A percentile compares a stretch with the other conserved stretches of the same genome.
Conservation (phyloP, 495 filamentous ascomycete species). For the Saxophila tyrrhenica region DNA sequence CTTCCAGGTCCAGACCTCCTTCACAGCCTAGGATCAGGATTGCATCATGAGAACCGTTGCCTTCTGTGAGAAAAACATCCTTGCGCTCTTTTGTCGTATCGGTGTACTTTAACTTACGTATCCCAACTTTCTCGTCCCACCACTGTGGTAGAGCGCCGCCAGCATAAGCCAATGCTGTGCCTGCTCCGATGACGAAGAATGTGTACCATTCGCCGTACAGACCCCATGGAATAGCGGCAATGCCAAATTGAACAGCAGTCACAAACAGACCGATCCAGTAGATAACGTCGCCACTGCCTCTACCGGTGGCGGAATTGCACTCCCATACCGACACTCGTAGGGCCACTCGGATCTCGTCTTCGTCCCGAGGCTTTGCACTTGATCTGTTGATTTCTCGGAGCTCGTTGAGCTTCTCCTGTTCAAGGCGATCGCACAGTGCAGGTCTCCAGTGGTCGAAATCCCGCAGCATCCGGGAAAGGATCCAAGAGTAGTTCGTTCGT, state of each 20-base stretch:
- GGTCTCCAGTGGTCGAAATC: constrained; percentile 37
- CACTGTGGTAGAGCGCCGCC: constrained; percentile 26
- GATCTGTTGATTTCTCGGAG: not conserved
- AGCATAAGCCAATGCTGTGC: constrained; percentile 18
- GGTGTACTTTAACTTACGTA: not conserved
- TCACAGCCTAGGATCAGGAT: constrained; percentile 1
- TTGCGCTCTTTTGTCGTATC: not conserved
- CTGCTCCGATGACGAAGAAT: constrained; percentile 1
- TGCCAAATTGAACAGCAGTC: constrained; percentile 34
- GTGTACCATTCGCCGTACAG: constrained; percentile 26
- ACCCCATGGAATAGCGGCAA: constrained; percentile 36
- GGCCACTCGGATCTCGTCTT: not conserved
- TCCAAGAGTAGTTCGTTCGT: constrained; percentile 37
- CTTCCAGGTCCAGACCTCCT: constrained; percentile 2
- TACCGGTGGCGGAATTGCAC: not conserved
- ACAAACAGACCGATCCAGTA: constrained; percentile 30
- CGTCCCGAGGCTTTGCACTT: not conserved
- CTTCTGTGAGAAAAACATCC: constrained; percentile 3
- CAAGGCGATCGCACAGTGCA: not conserved
- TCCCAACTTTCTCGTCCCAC: constrained; percentile 6
- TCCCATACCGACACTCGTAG: constrained; percentile 4
- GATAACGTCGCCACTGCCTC: constrained; percentile 15
- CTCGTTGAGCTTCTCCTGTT: constrained; percentile 1
- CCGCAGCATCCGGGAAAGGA: constrained; percentile 39
- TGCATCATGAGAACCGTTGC: constrained; percentile 5